Base-by-base conservation (phyloP, 352 stramenopile genomes). In the Phytophthora colocasiae region DNA sequence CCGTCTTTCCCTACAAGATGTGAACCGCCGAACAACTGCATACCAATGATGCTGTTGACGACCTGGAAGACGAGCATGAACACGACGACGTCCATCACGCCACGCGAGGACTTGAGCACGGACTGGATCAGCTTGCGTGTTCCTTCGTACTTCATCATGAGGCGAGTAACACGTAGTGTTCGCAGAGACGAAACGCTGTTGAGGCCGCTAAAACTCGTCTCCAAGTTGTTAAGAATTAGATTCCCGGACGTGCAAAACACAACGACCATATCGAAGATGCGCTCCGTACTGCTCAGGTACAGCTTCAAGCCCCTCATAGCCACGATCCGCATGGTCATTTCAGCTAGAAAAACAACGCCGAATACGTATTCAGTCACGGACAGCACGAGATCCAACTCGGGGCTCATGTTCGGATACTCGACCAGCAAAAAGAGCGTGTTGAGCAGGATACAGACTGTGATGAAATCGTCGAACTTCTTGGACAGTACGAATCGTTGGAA, bases 91-190 rank as follows among this genome's bases (percentile, higher is more conserved):
- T 93, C 80, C 61, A 92, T 67, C 24, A 93, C 78, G 17, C 80
- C 85, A n/a, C 85, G 80, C n/a, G 80, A 91, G 2, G 85, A 93
- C 53, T 92, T 92, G 17, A 91, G 50, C 19, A 92, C 82, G 8
- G 83, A 92, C 63, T 91, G 73, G 58, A 93, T 89, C 15, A 92
- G 69, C 50, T 92, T 93, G 17, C 83, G 76, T 7, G 85, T 91
- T 39, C 85, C 85, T 19, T 92, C 83, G 66, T 81, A 93, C 63
- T 92, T 92, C 71, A 92, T 81, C 83, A 92, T 92, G 39, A 93
- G 69, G 7, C 85, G 76, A 11, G 69, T 82, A 2, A 92, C 82
- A 66, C 85, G 83, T 24, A 93, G 69, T 17, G 85, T 93, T 7
- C 85, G 80, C 51, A 93, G 59, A 0, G 83, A 92, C 1, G 85